Evolutionary conservation across 768 basidiomycete species (phyloP).

Genomic region (Tricholoma hemisulphureum): DNA sequence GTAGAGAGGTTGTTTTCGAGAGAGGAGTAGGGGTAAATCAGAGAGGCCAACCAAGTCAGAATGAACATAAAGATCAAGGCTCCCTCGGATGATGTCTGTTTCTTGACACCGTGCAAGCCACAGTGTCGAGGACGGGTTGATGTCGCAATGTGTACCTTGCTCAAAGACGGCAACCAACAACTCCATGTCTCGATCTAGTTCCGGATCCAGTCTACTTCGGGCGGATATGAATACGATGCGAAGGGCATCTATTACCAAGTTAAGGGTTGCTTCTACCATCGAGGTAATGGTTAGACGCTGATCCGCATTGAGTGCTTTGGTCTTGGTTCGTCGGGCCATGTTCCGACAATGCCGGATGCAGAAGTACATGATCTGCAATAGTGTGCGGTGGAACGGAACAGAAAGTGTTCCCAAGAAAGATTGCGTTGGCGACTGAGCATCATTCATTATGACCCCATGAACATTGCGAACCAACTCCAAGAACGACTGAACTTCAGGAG

Average conservation of each 20-base stretch:
- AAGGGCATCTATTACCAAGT: constrained; percentile 66
- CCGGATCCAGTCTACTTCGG: constrained; percentile 51
- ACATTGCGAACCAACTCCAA: constrained; percentile 60
- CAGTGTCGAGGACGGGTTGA: constrained; percentile 62
- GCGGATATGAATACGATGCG: constrained; percentile 67
- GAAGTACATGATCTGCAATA: constrained; percentile 81
- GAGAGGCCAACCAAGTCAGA: constrained; percentile 70
- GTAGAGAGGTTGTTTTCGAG: constrained; percentile 67
- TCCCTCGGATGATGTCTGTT: constrained; percentile 71
- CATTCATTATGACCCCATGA: constrained; percentile 66
- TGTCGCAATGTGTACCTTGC: constrained; percentile 68
- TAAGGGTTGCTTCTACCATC: constrained; percentile 60
- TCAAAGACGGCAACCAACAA: constrained; percentile 81
- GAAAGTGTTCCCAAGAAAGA: constrained; percentile 68
- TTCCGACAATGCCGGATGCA: constrained; percentile 62
- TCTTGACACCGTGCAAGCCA: constrained; percentile 86
- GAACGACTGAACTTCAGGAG: constrained; percentile 57
- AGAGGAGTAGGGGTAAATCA: constrained; percentile 59
- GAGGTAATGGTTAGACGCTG: constrained; percentile 59
- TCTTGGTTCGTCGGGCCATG: constrained; percentile 36
- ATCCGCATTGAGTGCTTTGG: constrained; percentile 55
- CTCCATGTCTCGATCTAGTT: constrained; percentile 80
- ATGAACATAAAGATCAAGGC: constrained; percentile 68
- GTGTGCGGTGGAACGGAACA: constrained; percentile 72
- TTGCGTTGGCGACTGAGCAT: constrained; percentile 67